Conservation (phyloP, 192 early-diverging fungal genomes). For the Entrophospora sp. region DNA sequence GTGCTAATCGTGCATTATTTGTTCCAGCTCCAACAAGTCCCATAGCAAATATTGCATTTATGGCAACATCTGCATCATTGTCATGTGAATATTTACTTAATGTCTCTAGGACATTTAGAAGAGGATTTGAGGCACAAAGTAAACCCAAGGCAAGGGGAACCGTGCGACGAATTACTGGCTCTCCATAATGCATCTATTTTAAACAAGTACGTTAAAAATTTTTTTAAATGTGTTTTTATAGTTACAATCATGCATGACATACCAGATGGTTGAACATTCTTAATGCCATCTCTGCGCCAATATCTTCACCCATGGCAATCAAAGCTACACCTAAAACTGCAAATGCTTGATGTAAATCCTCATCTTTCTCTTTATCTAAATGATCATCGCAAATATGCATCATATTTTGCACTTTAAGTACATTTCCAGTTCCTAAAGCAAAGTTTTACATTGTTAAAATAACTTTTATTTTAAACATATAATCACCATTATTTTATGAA, state of each 20-base stretch:
- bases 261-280: slow-evolving; percentile 91
- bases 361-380: slow-evolving; percentile 77
- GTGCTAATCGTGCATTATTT: slow-evolving; percentile 96
- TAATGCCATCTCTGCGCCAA: slow-evolving; percentile 94
- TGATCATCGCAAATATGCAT: slow-evolving; percentile 94
- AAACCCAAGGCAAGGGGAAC: slow-evolving; percentile 94
- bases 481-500: background rate
- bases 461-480: background rate
- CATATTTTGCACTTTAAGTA: slow-evolving; percentile 94
- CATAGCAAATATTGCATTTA: slow-evolving; percentile 98
- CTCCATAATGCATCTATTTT: slow-evolving; percentile 93
- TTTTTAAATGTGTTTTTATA: background rate
- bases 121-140: slow-evolving; percentile 92
- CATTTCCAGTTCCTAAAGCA: slow-evolving; percentile 75
- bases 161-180: slow-evolving; percentile 83
- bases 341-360: slow-evolving; percentile 82
- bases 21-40: slow-evolving; percentile 97
- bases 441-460: background rate
- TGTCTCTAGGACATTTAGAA: slow-evolving; percentile 85
- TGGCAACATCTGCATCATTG: slow-evolving; percentile 88
- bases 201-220: background rate
- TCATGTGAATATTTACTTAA: slow-evolving; percentile 99
- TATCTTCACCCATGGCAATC: slow-evolving; percentile 95
- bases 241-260: slow-evolving; percentile 6
- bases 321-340: slow-evolving; percentile 93